Evolutionary conservation across 2,329 filamentous ascomycete species (phyloP), one percentile per base, ranked within the genome.

Genomic region (Talaromyces sp.): DNA sequence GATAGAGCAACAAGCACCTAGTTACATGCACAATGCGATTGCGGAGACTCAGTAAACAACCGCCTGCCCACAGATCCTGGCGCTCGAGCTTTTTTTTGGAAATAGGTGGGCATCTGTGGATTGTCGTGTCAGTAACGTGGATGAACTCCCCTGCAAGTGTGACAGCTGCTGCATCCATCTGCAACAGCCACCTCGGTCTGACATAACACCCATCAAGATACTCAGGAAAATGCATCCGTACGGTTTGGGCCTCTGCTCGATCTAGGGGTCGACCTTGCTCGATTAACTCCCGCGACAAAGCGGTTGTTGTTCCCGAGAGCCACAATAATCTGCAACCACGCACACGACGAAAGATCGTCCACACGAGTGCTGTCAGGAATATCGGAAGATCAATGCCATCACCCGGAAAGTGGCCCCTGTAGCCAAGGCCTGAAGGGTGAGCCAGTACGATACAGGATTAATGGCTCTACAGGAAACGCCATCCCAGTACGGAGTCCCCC

Each of bases 91-190:
- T 63, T 47, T 62, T 25, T 47, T 62, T 25, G 11, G 17, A 41
- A 35, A n/a, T 25, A 41, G 47, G 49, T 25, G 31, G 37, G 33
- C 22, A 13, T 57, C 33, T 11, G 59, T 52, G 45, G 60, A 11
- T 54, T 41, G 25, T 54, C 49, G 50, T 56, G 61, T 63, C 61
- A 57, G 37, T 63, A 63, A 63, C 50, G 61, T 63, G 61, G 61
- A 47, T 50, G 39, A 43, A 22, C 27, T 33, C 19, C 50, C 50
- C 61, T 63, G 61, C 52, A 43, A 45, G 61, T 47, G 33, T 47
- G 61, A 63, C 61, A 63, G 49, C 50, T 47, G 47, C 49, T 45
- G 50, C 17, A 57, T 41, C 25, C 39, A 7, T n/a, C 58, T 35
- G 58, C 58, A 62, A 59, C 49, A 19, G 39, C 50, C n/a, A 25